phyloP scores from a whole-genome alignment of 2,329 filamentous ascomycete species.

The Colletotrichum sidae region DNA sequence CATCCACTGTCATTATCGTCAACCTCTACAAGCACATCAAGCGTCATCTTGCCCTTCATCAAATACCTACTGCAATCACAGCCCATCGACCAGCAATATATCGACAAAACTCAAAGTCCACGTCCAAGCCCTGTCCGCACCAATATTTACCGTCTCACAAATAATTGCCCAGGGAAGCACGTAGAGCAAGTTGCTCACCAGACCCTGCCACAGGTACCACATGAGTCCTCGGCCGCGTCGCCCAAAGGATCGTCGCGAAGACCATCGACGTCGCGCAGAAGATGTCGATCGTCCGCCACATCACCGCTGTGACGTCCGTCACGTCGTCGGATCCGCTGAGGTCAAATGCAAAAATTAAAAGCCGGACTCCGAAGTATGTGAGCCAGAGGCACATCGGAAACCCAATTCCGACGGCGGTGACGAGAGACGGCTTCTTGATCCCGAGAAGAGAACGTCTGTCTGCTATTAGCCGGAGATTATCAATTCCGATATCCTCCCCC shows the following conservation, averaged over 20 bases:
- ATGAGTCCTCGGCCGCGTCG: slow-evolving; percentile 63
- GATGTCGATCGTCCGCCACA: slow-evolving; percentile 73
- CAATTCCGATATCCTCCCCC: slow-evolving; percentile 54
- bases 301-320: slow-evolving; percentile 70
- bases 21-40: slow-evolving; percentile 49
- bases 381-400: slow-evolving; percentile 72
- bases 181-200: slow-evolving; percentile 75
- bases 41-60: slow-evolving; percentile 53
- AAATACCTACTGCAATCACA: slow-evolving; percentile 67
- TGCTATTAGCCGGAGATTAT: slow-evolving; percentile 37
- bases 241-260: slow-evolving; percentile 72
- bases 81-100: slow-evolving; percentile 59
- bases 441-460: slow-evolving; percentile 39
- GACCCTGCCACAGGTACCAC: slow-evolving; percentile 77
- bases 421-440: slow-evolving; percentile 64
- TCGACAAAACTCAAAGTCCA: slow-evolving; percentile 71
- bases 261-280: slow-evolving; percentile 76
- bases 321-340: slow-evolving; percentile 69
- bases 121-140: slow-evolving; percentile 71
- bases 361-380: slow-evolving; percentile 66
- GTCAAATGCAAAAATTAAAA: slow-evolving; percentile 67
- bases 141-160: slow-evolving; percentile 61
- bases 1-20: background rate
- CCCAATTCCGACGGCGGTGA: slow-evolving; percentile 68
- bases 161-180: slow-evolving; percentile 79